Conservation (phyloP, 108 stramenopile genomes). For the Cyclostephanos tholiformis region DNA sequence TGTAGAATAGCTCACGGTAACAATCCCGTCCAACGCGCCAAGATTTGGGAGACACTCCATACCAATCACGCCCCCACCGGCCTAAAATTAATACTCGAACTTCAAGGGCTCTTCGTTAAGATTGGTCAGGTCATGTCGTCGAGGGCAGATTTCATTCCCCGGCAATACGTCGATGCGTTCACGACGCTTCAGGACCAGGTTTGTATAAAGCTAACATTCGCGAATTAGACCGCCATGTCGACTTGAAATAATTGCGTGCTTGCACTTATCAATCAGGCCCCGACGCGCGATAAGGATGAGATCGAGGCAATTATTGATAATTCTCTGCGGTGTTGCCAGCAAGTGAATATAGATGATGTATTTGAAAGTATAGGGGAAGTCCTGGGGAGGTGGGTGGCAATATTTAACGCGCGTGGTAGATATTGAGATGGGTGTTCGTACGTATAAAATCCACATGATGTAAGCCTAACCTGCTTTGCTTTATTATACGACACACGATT, state of each 20-base stretch:
- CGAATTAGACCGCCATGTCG: too few relatives aligned
- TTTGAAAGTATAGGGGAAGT: constrained; percentile 66
- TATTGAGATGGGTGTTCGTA: too few relatives aligned
- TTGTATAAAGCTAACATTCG: too few relatives aligned
- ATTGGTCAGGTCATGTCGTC: constrained; percentile 65
- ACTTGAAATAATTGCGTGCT: too few relatives aligned
- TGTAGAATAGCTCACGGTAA: constrained; percentile 35
- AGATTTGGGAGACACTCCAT: constrained; percentile 58
- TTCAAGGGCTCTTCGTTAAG: constrained; percentile 63
- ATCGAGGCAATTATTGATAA: constrained; percentile 46
- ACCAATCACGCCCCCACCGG: constrained; percentile 47
- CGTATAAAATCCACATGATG: too few relatives aligned
- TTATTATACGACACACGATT: background rate
- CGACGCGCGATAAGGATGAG: constrained; percentile 57
- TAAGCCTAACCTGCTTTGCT: background rate
- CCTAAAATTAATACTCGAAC: constrained; percentile 56
- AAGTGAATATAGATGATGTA: constrained; percentile 57
- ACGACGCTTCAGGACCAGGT: constrained; percentile 55
- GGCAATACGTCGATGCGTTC: constrained; percentile 65
- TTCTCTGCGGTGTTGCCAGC: constrained; percentile 35
- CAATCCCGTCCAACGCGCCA: constrained; percentile 38
- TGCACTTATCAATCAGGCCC: constrained; percentile 26
- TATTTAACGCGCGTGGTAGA: background rate
- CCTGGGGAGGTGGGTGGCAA: constrained; percentile 37
- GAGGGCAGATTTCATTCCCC: constrained; percentile 74